A percentile compares a stretch with the other conserved stretches of the same genome.
Conservation (phyloP, 208 protist genomes). For the Acanthamoeba polyphaga region DNA sequence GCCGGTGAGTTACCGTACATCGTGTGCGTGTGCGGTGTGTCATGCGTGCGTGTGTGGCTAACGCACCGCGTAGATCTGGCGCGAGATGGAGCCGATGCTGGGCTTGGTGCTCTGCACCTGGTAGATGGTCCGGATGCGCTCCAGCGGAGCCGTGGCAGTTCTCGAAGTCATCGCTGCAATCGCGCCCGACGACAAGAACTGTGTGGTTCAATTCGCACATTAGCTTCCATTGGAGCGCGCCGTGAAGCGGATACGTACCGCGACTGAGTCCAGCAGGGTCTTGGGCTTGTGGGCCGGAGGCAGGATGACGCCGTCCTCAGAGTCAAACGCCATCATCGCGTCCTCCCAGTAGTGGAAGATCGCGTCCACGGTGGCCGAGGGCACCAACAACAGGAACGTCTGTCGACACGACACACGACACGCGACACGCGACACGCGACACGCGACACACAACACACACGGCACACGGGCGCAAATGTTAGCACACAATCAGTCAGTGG, state of each 20-base stretch:
- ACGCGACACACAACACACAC: background rate
- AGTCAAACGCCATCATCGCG: slow-evolving; percentile 63
- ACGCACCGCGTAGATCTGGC: background rate
- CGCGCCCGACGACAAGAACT: slow-evolving; percentile 76
- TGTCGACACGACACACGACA: background rate
- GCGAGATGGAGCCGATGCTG: slow-evolving; percentile 23
- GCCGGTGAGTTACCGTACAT: background rate
- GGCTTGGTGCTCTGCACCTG: slow-evolving; percentile 74
- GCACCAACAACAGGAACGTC: slow-evolving; percentile 75
- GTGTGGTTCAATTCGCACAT: background rate
- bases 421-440: too few relatives aligned
- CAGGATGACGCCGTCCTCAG: slow-evolving; percentile 72
- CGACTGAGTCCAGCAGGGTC: slow-evolving; percentile 8
- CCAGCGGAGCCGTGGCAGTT: slow-evolving; percentile 79
- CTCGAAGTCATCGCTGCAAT: slow-evolving; percentile 64
- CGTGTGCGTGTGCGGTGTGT: background rate
- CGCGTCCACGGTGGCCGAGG: slow-evolving; percentile 50
- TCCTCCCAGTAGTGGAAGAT: slow-evolving; percentile 80
- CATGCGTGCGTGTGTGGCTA: background rate
- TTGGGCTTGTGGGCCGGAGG: slow-evolving; percentile 29
- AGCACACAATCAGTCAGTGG: background rate
- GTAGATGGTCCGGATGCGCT: slow-evolving; percentile 79
- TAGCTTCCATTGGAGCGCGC: too few relatives aligned
- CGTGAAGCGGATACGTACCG: background rate
- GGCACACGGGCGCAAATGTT: background rate